phyloP scores from a whole-genome alignment of 2,329 filamentous ascomycete genomes.

The Diatrype stigma region DNA sequence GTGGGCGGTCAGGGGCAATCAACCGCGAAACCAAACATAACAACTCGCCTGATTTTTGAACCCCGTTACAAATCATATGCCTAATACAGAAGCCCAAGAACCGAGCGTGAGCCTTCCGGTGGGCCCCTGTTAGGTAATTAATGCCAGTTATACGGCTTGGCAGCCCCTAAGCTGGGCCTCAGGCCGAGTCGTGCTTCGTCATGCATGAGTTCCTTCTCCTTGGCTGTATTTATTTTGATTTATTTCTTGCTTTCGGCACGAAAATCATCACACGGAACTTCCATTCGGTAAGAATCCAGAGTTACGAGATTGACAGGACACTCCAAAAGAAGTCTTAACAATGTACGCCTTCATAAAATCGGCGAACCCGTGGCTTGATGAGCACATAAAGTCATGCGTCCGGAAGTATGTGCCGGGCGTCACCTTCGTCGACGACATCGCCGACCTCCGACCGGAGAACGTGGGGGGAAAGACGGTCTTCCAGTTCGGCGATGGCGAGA shows the following conservation, averaged over 20 bases:
- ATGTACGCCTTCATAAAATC: constrained; percentile 25
- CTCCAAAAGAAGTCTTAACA: background rate
- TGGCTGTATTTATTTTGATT: too few relatives aligned
- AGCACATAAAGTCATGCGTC: constrained; percentile 28
- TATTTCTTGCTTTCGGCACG: too few relatives aligned
- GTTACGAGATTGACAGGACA: background rate
- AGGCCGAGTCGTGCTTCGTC: too few relatives aligned
- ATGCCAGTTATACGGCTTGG: background rate
- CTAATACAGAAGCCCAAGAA: background rate
- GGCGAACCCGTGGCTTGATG: constrained; percentile 27
- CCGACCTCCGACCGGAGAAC: constrained; percentile 22
- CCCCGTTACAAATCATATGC: background rate
- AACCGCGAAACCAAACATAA: background rate
- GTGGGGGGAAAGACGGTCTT: constrained; percentile 20
- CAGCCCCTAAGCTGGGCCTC: background rate
- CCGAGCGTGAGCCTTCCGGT: background rate
- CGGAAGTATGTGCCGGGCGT: constrained; percentile 23
- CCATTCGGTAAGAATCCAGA: background rate
- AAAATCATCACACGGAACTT: too few relatives aligned
- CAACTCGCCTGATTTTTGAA: background rate
- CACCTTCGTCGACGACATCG: constrained; percentile 25
- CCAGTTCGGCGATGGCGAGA: constrained; percentile 33
- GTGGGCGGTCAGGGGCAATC: background rate
- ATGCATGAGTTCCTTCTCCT: too few relatives aligned
- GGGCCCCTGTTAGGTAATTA: background rate